A percentile compares a stretch with the other conserved stretches of the same genome.
Conservation (phyloP, 805 yeast genomes). For the Metschnikowia gruessii region DNA sequence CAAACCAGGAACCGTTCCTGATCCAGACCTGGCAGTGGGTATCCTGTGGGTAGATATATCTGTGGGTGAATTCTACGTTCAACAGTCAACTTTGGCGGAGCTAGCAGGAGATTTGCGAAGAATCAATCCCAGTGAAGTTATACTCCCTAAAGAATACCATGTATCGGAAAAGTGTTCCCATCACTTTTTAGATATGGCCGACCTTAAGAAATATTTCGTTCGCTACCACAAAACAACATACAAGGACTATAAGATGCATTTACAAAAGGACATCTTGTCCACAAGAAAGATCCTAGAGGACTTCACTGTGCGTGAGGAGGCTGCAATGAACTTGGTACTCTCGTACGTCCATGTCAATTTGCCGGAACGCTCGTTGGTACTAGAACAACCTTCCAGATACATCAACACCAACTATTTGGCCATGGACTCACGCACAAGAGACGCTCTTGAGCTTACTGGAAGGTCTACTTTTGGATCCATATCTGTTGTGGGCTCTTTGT, state of each 20-base stretch:
- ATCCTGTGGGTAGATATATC: slow-evolving; percentile 88
- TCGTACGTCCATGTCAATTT: slow-evolving; percentile 71
- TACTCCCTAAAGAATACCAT: slow-evolving; percentile 51
- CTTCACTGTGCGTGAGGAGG: slow-evolving; percentile 47
- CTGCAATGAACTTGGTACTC: slow-evolving; percentile 56
- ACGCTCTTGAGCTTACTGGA: slow-evolving; percentile 71
- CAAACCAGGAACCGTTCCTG: slow-evolving; percentile 37
- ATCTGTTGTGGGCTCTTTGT: slow-evolving; percentile 63
- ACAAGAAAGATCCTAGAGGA: slow-evolving; percentile 35
- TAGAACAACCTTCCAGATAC: slow-evolving; percentile 65
- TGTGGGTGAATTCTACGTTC: slow-evolving; percentile 73
- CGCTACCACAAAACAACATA: slow-evolving; percentile 45
- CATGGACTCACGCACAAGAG: slow-evolving; percentile 76
- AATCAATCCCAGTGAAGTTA: slow-evolving; percentile 76
- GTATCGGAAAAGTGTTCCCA: slow-evolving; percentile 40
- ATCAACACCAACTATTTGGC: slow-evolving; percentile 56
- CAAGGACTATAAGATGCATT: slow-evolving; percentile 31
- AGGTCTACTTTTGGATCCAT: slow-evolving; percentile 45
- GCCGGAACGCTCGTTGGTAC: slow-evolving; percentile 61
- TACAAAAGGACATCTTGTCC: slow-evolving; percentile 33
- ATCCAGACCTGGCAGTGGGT: slow-evolving; percentile 53
- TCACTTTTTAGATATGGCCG: slow-evolving; percentile 59
- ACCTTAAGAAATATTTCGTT: slow-evolving; percentile 57
- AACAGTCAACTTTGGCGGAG: slow-evolving; percentile 56
- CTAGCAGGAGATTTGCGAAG: slow-evolving; percentile 71